These are phyloP conservation scores for Pestalotiopsis sp. DNA, from an alignment of 2,329 filamentous ascomycete species.

Conservation along the genomic window DNA sequence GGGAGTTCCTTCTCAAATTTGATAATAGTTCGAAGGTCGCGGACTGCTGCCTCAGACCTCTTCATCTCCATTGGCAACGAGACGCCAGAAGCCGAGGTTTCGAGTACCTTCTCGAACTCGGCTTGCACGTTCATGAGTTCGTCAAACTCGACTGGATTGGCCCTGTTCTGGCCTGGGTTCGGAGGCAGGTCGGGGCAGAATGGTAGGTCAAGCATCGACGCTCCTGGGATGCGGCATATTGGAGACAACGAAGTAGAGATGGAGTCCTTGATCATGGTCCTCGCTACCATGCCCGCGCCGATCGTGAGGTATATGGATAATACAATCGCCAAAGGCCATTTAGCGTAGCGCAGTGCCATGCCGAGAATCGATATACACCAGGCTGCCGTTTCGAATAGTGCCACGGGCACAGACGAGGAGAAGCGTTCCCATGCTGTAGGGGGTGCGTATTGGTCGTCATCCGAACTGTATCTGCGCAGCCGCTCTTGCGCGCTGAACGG, in stretches of 20 bases:
- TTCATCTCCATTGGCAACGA: slow-evolving; percentile 79
- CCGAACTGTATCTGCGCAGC: slow-evolving; percentile 8
- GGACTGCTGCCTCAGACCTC: slow-evolving; percentile 70
- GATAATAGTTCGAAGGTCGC: slow-evolving; percentile 73
- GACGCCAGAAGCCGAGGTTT: slow-evolving; percentile 64
- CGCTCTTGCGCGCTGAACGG: slow-evolving; percentile 12
- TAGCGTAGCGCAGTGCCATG: slow-evolving; percentile 60
- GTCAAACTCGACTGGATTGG: slow-evolving; percentile 63
- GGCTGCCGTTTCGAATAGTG: slow-evolving; percentile 38
- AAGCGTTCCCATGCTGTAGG: slow-evolving; percentile 31
- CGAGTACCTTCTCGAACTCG: slow-evolving; percentile 75
- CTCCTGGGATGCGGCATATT: slow-evolving; percentile 69
- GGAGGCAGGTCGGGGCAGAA: slow-evolving; percentile 52
- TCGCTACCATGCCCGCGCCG: slow-evolving; percentile 57
- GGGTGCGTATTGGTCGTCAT: slow-evolving; percentile 15
- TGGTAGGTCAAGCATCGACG: slow-evolving; percentile 59
- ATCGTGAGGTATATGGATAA: slow-evolving; percentile 62
- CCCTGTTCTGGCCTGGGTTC: slow-evolving; percentile 22
- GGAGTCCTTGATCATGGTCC: slow-evolving; percentile 63
- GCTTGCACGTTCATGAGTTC: slow-evolving; percentile 72
- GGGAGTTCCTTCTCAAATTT: slow-evolving; percentile 64
- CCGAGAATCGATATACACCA: slow-evolving; percentile 59
- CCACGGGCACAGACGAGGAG: slow-evolving; percentile 35
- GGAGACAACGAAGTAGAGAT: slow-evolving; percentile 64
- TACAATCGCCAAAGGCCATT: slow-evolving; percentile 63